Conservation (phyloP, 495 filamentous ascomycete species). For the Aspergillus sclerotiicarbonarius region DNA sequence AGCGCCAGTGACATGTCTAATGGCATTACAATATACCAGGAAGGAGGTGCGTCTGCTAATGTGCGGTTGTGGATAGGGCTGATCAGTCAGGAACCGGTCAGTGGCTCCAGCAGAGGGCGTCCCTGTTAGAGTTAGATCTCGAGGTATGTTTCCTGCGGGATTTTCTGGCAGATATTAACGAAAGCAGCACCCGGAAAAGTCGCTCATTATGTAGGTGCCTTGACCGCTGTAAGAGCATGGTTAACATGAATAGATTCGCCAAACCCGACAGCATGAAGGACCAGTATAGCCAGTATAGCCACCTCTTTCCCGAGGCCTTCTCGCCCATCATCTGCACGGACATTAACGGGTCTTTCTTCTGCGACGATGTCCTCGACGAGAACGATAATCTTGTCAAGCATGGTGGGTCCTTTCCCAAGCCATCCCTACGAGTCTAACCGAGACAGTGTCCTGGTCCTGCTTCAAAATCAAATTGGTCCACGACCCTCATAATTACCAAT, state of each 20-base stretch:
- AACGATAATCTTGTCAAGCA: neutral
- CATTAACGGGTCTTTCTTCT: constrained; percentile 19
- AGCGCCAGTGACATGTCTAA: neutral
- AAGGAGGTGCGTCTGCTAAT: neutral
- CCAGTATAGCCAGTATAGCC: neutral
- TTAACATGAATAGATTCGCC: neutral
- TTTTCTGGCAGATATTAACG: neutral
- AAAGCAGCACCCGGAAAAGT: neutral
- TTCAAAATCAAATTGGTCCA: constrained; percentile 18
- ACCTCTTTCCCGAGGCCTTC: constrained; percentile 10
- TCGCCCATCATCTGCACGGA: constrained; percentile 5
- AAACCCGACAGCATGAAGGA: neutral
- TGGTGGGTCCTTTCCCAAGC: neutral
- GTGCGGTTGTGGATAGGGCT: neutral
- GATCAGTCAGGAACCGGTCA: neutral
- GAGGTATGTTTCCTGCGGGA: neutral
- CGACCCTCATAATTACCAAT: constrained; percentile 6
- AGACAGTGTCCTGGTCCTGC: constrained; percentile 13
- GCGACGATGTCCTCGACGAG: constrained; percentile 6
- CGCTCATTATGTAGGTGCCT: neutral
- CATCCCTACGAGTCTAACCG: neutral
- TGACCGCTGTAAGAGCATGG: neutral
- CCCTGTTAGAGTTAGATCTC: neutral
- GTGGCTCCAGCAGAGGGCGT: neutral
- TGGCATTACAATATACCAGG: neutral